phyloP scores from a whole-genome alignment of 179 eudicot species.

The Dionaea muscipula region DNA sequence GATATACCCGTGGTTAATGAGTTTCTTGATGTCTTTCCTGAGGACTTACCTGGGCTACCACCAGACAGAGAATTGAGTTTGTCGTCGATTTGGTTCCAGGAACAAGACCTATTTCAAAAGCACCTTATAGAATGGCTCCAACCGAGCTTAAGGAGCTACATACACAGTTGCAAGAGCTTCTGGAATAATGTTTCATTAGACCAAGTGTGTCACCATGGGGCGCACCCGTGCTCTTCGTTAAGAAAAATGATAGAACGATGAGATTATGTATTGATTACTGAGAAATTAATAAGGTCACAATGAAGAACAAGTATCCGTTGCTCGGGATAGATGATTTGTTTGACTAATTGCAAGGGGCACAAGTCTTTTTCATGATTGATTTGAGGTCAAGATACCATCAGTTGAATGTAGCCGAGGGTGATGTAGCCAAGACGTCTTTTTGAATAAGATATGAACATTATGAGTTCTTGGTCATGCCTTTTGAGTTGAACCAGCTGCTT shows the following conservation, averaged over 20 bases:
- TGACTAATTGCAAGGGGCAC: background rate
- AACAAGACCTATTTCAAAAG: background rate
- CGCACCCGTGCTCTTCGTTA: background rate
- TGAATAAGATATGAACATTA: background rate
- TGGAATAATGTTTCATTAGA: background rate
- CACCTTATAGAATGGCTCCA: background rate
- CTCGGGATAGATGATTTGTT: background rate
- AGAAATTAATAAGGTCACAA: background rate
- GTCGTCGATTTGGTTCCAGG: background rate
- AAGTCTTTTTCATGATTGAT: background rate
- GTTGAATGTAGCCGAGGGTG: background rate
- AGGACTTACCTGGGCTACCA: background rate
- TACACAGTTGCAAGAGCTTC: background rate
- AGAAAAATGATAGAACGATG: background rate
- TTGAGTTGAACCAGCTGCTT: background rate
- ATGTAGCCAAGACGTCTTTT: background rate
- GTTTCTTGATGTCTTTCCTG: background rate
- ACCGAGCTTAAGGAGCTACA: too few relatives aligned
- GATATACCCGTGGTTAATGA: background rate
- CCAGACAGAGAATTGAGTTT: background rate
- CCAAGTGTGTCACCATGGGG: background rate
- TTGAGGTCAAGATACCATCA: background rate
- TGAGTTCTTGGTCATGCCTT: background rate
- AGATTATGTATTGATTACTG: background rate
- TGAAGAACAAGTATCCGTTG: background rate